These are phyloP conservation scores for Luffa acutangula DNA, from an alignment of 306 rosid genomes.

Conservation along the genomic window DNA sequence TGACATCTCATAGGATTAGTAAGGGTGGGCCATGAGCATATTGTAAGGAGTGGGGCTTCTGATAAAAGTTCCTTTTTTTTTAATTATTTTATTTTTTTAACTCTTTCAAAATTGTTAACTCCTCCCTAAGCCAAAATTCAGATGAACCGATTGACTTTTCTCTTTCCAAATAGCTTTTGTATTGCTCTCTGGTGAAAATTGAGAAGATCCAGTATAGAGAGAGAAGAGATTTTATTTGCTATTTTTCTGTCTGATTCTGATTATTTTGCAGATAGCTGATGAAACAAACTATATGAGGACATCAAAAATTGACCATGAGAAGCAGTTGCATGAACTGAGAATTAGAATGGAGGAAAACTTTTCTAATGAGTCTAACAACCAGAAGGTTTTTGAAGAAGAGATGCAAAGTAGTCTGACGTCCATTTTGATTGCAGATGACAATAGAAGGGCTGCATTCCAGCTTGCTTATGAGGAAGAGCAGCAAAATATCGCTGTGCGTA, in stretches of 20 bases:
- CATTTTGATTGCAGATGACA: constrained; percentile 62
- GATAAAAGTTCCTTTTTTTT: neutral
- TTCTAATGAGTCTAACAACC: constrained; percentile 44
- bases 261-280: constrained; percentile 56
- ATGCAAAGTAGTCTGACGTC: constrained; percentile 51
- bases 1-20: neutral
- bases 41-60: neutral
- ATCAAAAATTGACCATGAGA: constrained; percentile 52
- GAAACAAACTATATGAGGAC: constrained; percentile 66
- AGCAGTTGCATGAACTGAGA: constrained; percentile 63
- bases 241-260: constrained; percentile 6
- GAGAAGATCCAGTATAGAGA: neutral
- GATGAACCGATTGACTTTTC: neutral
- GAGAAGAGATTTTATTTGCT: constrained; percentile 7
- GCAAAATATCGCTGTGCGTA: constrained; percentile 81
- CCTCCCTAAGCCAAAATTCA: neutral
- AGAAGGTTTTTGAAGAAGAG: constrained; percentile 71
- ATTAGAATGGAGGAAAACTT: constrained; percentile 59
- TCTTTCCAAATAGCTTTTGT: neutral
- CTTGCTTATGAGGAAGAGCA: constrained; percentile 80
- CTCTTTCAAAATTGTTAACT: neutral
- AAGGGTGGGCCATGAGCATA: neutral
- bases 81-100: neutral
- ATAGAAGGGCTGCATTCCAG: constrained; percentile 77
- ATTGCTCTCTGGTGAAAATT: neutral